These are phyloP conservation scores for Aureobasidium sp. DNA, from an alignment of 2,329 filamentous ascomycete genomes.

Conservation along the genomic window DNA sequence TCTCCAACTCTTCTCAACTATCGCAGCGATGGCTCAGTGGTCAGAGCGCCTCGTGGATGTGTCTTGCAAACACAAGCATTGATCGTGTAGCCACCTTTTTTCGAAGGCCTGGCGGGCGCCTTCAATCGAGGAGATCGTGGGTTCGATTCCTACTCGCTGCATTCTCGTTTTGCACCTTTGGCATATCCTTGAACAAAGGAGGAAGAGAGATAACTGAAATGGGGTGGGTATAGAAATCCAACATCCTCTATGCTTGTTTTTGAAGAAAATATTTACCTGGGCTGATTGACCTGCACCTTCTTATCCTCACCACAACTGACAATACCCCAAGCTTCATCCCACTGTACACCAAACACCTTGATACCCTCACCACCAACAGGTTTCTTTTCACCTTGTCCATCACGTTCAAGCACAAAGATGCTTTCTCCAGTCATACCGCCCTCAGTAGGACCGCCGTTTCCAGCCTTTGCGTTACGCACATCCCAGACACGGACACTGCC, in stretches of 20 bases:
- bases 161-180: too few relatives aligned
- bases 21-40: too few relatives aligned
- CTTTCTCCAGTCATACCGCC: constrained; percentile 68
- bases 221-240: neutral
- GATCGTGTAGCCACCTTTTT: too few relatives aligned
- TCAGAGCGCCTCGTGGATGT: too few relatives aligned
- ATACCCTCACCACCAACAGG: constrained; percentile 78
- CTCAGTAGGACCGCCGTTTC: constrained; percentile 52
- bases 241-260: neutral
- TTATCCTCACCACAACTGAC: constrained; percentile 95
- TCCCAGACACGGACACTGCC: constrained; percentile 97
- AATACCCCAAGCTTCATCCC: constrained; percentile 89
- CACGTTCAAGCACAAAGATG: constrained; percentile 80
- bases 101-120: too few relatives aligned
- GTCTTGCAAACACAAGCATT: too few relatives aligned
- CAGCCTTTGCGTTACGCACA: constrained; percentile 57
- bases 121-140: too few relatives aligned
- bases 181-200: too few relatives aligned
- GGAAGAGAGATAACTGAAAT: too few relatives aligned
- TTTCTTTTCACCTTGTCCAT: constrained; percentile 69
- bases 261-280: constrained; percentile 12
- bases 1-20: too few relatives aligned
- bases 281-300: constrained; percentile 88
- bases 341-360: constrained; percentile 91
- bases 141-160: too few relatives aligned